phyloP scores from a whole-genome alignment of 192 early-diverging fungal genomes.

The Linnemannia exigua region DNA sequence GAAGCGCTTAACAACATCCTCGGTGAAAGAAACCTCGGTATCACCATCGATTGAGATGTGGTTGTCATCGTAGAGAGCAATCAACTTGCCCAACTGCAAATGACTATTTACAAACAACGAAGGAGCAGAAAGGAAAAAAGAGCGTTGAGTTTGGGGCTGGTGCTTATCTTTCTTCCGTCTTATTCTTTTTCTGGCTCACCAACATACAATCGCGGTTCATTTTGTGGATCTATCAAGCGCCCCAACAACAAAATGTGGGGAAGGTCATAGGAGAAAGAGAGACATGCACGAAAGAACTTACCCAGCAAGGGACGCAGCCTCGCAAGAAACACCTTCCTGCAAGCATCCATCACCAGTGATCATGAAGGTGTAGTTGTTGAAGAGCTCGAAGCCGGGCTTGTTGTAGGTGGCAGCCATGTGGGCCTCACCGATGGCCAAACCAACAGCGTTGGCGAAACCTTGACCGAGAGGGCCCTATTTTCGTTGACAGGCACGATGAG shows the following conservation, averaged over 20 bases:
- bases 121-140: not conserved
- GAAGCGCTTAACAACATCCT: constrained; percentile 91
- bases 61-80: constrained; percentile 98
- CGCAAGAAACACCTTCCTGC: constrained; percentile 97
- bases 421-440: constrained; percentile 92
- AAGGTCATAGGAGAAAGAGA: not conserved
- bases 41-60: constrained; percentile 96
- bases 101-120: constrained; percentile 61
- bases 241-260: constrained; percentile 17
- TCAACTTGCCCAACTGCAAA: constrained; percentile 93
- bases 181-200: not conserved
- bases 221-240: constrained; percentile 5
- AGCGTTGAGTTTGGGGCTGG: constrained; percentile 15
- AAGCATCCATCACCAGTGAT: constrained; percentile 98
- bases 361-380: constrained; percentile 90
- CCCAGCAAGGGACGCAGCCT: constrained; percentile 95
- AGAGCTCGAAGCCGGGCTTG: constrained; percentile 86
- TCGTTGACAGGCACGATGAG: no score
- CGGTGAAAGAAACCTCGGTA: constrained; percentile 91
- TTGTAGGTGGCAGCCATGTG: constrained; percentile 95
- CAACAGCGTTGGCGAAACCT: constrained; percentile 93
- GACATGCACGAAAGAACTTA: constrained; percentile 44
- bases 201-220: not conserved
- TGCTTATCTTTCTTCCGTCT: not conserved
- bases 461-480: constrained; percentile 60